These are phyloP conservation scores for Orbilia ellipsospora DNA, from an alignment of 2,329 filamentous ascomycete species.

Conservation along the genomic window DNA sequence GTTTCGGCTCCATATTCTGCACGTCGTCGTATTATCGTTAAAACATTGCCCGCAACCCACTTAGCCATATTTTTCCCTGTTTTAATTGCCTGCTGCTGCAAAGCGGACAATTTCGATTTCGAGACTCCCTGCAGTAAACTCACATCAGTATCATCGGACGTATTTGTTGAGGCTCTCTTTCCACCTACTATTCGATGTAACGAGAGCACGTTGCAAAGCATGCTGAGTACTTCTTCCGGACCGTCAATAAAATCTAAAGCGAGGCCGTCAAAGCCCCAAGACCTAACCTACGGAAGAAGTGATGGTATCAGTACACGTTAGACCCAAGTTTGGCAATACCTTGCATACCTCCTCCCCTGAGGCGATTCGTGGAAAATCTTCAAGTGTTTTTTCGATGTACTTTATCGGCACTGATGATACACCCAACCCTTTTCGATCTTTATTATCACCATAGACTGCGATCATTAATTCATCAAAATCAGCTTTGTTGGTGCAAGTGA, in stretches of 20 bases:
- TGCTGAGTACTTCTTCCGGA: slow-evolving; percentile 83
- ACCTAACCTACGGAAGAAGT: slow-evolving; percentile 2
- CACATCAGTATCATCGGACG: not conserved
- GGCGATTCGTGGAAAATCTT: slow-evolving; percentile 33
- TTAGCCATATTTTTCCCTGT: slow-evolving; percentile 18
- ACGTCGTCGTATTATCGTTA: slow-evolving; percentile 32
- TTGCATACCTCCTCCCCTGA: slow-evolving; percentile 24
- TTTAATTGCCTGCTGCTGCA: slow-evolving; percentile 38
- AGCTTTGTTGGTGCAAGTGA: slow-evolving; percentile 79
- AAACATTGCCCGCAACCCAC: slow-evolving; percentile 28
- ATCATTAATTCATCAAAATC: slow-evolving; percentile 80
- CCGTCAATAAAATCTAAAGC: slow-evolving; percentile 82
- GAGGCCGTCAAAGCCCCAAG: slow-evolving; percentile 78
- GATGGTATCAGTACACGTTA: too few species aligned
- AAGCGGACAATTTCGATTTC: slow-evolving; percentile 21
- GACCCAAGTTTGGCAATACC: too few species aligned
- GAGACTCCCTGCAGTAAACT: slow-evolving; percentile 64
- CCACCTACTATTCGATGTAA: slow-evolving; percentile 37
- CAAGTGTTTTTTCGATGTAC: slow-evolving; percentile 29
- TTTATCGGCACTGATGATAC: slow-evolving; percentile 77
- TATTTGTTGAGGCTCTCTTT: not conserved
- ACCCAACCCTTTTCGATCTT: slow-evolving; percentile 67
- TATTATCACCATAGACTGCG: slow-evolving; percentile 66
- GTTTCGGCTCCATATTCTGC: slow-evolving; percentile 81
- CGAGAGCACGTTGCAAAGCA: slow-evolving; percentile 75